Base-by-base conservation (phyloP, 2,329 filamentous ascomycete species). In the Ploettnerulaceae sp. region DNA sequence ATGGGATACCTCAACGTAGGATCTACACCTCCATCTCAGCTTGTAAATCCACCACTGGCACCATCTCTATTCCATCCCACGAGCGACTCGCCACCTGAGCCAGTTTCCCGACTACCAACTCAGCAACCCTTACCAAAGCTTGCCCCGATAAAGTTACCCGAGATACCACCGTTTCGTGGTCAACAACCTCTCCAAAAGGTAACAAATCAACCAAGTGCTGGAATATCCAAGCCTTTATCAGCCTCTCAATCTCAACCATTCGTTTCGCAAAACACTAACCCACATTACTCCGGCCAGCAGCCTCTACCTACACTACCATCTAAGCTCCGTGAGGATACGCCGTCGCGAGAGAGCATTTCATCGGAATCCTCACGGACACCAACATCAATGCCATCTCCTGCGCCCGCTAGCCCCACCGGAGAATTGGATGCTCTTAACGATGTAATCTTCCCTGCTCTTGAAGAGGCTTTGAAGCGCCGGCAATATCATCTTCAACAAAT, bases 361-460 rank as follows among this genome's bases (percentile, higher is more conserved):
- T 50, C 57, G 33, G 46, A 59, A 51, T 36, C 55, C 38, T 51
- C 58, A 47, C 39, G 51, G 55, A 61, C 71, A 12, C 68, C 72
- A 3, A 69, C 72, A 8, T 68, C 75, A 2, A 81, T 81, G 58
- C 79, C 79, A 3, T 71, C 74, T 18, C 74, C 73, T 5, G 72
- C 77, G 1, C 76, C 80, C 0, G 62, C 73, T 2, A 79, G 77
- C 51, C 67, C 77, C 18, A 77, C 79, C 46, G 81, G 77, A 9
- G 86, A 94, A 48, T 76, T 95, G 17, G 93, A 94, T 43, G 89
- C 90, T 2, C 75, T 96, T 1, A 88, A 85, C 61, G 88, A 91
- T 57, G 91, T 98, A 40, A 88, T 98, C 28, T 82, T 97, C 53
- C 93, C 93, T 0, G 91, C 93, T 2, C 76, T 98, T 2, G 89